Conservation (phyloP, 2,329 filamentous ascomycete species). For the Colletotrichum caudatum region DNA sequence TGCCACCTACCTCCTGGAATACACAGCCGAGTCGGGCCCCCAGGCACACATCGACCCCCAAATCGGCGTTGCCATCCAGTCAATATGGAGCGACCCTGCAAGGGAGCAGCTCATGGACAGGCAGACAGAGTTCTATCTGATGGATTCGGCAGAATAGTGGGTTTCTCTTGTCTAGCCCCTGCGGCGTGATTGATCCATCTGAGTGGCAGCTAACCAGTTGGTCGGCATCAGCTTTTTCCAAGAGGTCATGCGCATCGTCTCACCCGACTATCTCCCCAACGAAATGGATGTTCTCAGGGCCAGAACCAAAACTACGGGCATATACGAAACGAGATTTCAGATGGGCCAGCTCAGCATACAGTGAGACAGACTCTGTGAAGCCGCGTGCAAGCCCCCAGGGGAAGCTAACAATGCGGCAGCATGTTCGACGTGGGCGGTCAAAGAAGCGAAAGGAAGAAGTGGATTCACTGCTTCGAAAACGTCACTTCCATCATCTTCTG, state of each 20-base stretch:
- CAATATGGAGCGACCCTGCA: conserved; percentile 90
- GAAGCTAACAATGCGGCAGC: conserved; percentile 61
- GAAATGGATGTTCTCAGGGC: conserved; percentile 96
- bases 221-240: conserved; percentile 84
- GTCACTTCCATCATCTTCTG: conserved; percentile 99
- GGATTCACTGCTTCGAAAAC: conserved; percentile 99
- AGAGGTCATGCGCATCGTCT: conserved; percentile 86
- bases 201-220: conserved; percentile 43
- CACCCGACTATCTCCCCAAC: conserved; percentile 87
- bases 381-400: neutral
- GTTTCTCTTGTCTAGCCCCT: conserved; percentile 48
- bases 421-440: conserved; percentile 99
- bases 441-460: conserved; percentile 97
- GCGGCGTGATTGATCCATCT: neutral
- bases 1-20: conserved; percentile 85
- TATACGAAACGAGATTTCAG: conserved; percentile 98
- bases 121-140: conserved; percentile 97
- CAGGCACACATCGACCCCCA: conserved; percentile 84
- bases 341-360: conserved; percentile 99
- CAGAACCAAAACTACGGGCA: conserved; percentile 97
- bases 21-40: conserved; percentile 90
- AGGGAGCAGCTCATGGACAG: conserved; percentile 88
- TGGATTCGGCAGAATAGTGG: conserved; percentile 99
- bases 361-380: conserved; percentile 69
- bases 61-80: conserved; percentile 85